Evolutionary conservation across 139 green algal genomes (phyloP), one percentile per base, ranked within the genome.

Genomic region (Asterochloris sp.): DNA sequence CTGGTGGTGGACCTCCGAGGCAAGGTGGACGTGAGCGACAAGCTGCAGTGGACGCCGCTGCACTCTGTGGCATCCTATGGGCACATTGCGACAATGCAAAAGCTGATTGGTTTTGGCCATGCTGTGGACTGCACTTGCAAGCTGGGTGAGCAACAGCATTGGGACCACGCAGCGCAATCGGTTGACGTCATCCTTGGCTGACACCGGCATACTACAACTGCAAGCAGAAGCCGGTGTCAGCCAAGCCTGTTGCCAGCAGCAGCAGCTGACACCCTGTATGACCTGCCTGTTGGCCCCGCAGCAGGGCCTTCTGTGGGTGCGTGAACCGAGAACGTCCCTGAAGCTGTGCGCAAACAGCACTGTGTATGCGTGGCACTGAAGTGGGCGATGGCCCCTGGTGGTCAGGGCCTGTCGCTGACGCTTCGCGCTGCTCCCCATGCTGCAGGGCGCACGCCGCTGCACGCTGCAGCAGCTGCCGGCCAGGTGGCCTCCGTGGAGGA

Each of bases 391-490:
- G 38, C 6, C 38, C 38, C 38, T 54, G 2, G 38, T 54, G 2
- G 38, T 54, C 38, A 54, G 6, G 38, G 6, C 38, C 38, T 54
- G 6, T 54, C 6, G 38, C 38, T 54, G n/a, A 76, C 1, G 19
- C 66, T 71, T 21, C 1, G 21, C 17, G 9, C 66, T 12, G 8
- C 21, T 26, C 66, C 23, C 16, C 26, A 19, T 19, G 69, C 8
- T 79, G 62, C 80, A 87, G 84, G 84, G 10, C 84, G 89, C 76
- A 92, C 87, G 24, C 88, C 90, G 16, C 78, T 93, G 83, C 90
- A 93, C 82, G 91, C 93, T 67, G 90, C 90, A 9, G 90, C 90
- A 21, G 81, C 90, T 83, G 85, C 93, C 74, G 90, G 90, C 21
- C 81, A 87, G 13, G 74, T 85, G 61, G 85, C 21, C 16, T 89